Evolutionary conservation across 805 yeast species (phyloP).

Genomic region (Candida awuae): DNA sequence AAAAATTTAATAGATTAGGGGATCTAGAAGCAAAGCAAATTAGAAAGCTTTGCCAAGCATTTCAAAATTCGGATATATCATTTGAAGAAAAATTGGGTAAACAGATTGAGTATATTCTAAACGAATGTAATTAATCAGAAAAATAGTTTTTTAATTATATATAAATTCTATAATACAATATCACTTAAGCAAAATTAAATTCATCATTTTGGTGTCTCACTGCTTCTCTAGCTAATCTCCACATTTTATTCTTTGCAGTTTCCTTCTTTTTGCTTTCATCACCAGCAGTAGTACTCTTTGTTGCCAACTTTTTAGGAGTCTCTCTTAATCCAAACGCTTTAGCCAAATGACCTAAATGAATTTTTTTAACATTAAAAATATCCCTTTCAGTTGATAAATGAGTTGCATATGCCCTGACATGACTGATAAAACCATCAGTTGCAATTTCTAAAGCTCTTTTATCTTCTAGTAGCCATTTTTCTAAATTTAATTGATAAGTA

Average conservation of each 20-base stretch:
- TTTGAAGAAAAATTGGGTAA: background rate
- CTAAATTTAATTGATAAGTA: conserved; percentile 88
- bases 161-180: background rate
- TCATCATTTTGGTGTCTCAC: conserved; percentile 59
- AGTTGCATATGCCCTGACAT: conserved; percentile 91
- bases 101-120: background rate
- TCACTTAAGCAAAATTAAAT: conserved; percentile 53
- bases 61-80: background rate
- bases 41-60: background rate
- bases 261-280: conserved; percentile 43
- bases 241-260: conserved; percentile 65
- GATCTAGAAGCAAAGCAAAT: background rate
- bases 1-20: background rate
- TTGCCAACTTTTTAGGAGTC: conserved; percentile 71
- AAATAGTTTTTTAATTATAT: background rate
- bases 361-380: conserved; percentile 67
- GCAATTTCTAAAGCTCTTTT: conserved; percentile 55
- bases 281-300: conserved; percentile 29
- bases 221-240: conserved; percentile 64
- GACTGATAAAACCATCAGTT: conserved; percentile 75
- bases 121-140: background rate
- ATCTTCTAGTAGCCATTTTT: conserved; percentile 78
- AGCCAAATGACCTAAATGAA: conserved; percentile 95
- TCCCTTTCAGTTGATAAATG: conserved; percentile 76
- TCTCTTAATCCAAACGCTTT: conserved; percentile 92